phyloP scores from a whole-genome alignment of 202 grass and related monocot genomes.

The Eragrostis tef region DNA sequence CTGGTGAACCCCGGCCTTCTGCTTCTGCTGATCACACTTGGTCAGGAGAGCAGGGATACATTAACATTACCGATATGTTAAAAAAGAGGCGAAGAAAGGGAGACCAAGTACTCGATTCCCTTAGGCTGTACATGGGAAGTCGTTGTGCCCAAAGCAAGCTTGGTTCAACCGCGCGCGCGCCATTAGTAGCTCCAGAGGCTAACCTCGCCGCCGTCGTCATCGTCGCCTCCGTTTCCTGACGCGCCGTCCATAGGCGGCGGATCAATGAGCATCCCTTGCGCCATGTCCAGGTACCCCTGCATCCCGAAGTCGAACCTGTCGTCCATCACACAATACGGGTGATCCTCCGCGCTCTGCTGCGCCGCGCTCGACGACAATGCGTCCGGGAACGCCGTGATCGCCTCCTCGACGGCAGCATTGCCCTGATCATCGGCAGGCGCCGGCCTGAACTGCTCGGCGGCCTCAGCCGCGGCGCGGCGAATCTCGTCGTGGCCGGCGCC shows the following conservation, averaged over 20 bases:
- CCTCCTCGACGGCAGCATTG: conserved; percentile 34
- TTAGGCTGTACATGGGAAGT: conserved; percentile 43
- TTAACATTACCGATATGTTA: conserved; percentile 40
- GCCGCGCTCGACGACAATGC: background rate
- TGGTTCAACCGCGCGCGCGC: background rate
- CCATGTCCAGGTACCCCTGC: conserved; percentile 94
- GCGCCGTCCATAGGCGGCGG: conserved; percentile 56
- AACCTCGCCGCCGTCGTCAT: conserved; percentile 56
- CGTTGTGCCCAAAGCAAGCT: conserved; percentile 17
- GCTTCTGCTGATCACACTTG: conserved; percentile 56
- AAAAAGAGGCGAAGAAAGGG: background rate
- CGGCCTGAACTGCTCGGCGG: conserved; percentile 65
- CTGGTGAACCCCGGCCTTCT: conserved; percentile 23
- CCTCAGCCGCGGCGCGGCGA: conserved; percentile 58
- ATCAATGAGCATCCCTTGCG: conserved; percentile 86
- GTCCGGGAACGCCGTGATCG: background rate
- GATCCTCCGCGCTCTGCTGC: background rate
- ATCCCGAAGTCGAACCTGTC: conserved; percentile 79
- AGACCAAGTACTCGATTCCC: conserved; percentile 14
- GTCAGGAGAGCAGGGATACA: conserved; percentile 50
- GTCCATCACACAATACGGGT: conserved; percentile 48
- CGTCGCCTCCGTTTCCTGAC: conserved; percentile 17
- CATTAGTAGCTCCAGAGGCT: conserved; percentile 75
- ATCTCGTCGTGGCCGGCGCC: conserved; percentile 62
- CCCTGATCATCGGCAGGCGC: conserved; percentile 6